A percentile compares a stretch with the other conserved stretches of the same genome.
phyloP scores from a whole-genome alignment of 2,329 filamentous ascomycete genomes.

The Penicillium vulpinum region DNA sequence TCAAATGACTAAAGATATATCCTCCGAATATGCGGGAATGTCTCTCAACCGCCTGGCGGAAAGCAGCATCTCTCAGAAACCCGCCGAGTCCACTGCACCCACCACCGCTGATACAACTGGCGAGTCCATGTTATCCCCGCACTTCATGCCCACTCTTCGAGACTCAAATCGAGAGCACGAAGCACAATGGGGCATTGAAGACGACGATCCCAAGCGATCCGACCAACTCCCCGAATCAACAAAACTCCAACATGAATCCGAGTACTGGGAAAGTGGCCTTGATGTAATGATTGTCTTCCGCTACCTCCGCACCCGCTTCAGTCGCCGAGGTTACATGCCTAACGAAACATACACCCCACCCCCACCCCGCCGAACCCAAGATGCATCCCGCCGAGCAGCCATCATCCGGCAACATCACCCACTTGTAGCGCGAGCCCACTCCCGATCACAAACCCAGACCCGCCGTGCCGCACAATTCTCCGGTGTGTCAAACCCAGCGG shows the following conservation, averaged over 20 bases:
- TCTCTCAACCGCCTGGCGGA: constrained; percentile 48
- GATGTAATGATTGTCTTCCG: constrained; percentile 90
- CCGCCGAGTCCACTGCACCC: constrained; percentile 9
- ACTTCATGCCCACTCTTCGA: constrained; percentile 53
- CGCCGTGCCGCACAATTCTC: constrained; percentile 52
- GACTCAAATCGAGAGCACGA: constrained; percentile 51
- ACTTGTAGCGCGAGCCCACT: constrained; percentile 64
- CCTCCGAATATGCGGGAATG: constrained; percentile 76
- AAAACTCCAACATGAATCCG: constrained; percentile 56
- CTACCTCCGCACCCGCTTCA: constrained; percentile 76
- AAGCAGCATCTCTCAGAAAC: constrained; percentile 20
- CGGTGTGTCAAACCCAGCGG: constrained; percentile 26
- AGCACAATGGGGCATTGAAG: constrained; percentile 67
- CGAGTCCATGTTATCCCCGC: constrained; percentile 40
- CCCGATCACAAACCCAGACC: constrained; percentile 50
- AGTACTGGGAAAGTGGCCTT: constrained; percentile 92
- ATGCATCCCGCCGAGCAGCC: constrained; percentile 73
- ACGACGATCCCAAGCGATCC: constrained; percentile 47
- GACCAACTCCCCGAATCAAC: constrained; percentile 39
- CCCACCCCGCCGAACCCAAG: constrained; percentile 52
- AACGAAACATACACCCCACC: constrained; percentile 37
- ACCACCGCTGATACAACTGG: constrained; percentile 15
- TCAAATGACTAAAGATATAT: constrained; percentile 59
- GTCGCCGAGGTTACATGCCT: constrained; percentile 47
- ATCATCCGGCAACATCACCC: constrained; percentile 88